Evolutionary conservation across 345 rosid genomes (phyloP), one percentile per base, ranked within the genome.

Genomic region (Euphorbia pulcherrima): DNA sequence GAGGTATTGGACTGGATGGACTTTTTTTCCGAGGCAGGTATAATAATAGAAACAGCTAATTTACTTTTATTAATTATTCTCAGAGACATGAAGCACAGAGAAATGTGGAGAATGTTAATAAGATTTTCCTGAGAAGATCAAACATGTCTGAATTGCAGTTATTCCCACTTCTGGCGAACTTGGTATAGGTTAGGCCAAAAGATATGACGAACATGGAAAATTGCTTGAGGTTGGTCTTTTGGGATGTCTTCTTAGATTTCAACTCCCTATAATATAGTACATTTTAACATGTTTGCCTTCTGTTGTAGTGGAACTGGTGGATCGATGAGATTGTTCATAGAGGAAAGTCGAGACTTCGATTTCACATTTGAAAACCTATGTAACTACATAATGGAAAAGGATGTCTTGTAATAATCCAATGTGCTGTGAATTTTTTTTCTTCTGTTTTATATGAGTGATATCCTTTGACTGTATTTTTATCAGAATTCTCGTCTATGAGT

Each of bases 281-380:
- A n/a, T n/a, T n/a, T 24, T 30, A 5, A n/a, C 14, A 23, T 62
- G 8, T 8, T 2, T 40, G 21, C 8, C 23, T 48, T 20, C 9
- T 59, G 21, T 18, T 62, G 69, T 30, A 67, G 69, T 52, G 56
- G 26, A 62, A 71, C 72, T 48, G 75, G 73, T 13, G 75, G 79
- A 28, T 8, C 21, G 16, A 13, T 67, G 7, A 17, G 27, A 21
- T 68, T 39, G 21, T 40, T 10, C 21, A 8, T 39, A 10, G 28
- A 30, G 21, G 69, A 66, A 12, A 8, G 30, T 50, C 1, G 4
- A 0, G 33, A 6, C 16, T 13, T n/a, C 33, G 53, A 11, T 48
- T 48, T 48, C 6, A 20, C 23, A 10, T 30, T 33, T 54, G 21
- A 21, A 17, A 17, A 18, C 5, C 53, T 48, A 6, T 50, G 54